Evolutionary conservation across 768 basidiomycete species (phyloP), one percentile per base, ranked within the genome.

Genomic region (Lyophyllum shimeji): DNA sequence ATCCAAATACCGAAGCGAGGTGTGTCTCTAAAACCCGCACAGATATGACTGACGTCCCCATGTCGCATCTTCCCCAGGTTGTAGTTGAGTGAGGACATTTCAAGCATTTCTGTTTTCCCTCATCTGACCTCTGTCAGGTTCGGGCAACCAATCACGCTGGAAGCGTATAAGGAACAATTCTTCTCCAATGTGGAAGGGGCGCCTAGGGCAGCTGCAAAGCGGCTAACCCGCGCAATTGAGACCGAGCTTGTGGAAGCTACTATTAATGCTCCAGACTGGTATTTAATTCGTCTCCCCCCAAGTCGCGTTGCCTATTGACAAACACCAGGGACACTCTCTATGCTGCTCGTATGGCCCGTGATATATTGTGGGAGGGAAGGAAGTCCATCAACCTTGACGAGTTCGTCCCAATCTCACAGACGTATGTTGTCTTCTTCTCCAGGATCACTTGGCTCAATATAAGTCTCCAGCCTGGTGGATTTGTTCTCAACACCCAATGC

Each of bases 231-330:
- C 53, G 71, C 76, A 23, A 86, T 98, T 53, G 87, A 93, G 70
- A 67, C 68, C 11, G 84, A 85, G 65, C 74, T 99, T 58, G 69
- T 86, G 21, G 82, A 84, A 69, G 74, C 87, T 34, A 97, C 91
- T 7, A 82, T 98, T 56, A 98, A 99, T 67, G 91, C 94, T 12
- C 87, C 91, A 29, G 93, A 98, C 70, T 99, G 97, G 95, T 94
- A 78, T 13, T 20, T 18, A 49, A 5, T 24, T 54, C 81, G 78
- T 3, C 62, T n/a, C 11, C 43, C 24, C 7, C 8, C 12, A 24
- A 31, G 27, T 20, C 39, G n/a, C 46, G 8, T 44, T n/a, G 17
- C 46, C 45, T 18, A 54, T 29, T 52, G 20, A 53, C 48, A 17
- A 57, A 12, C 51, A 20, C 46, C 60, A 97, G 93, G 95, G 90